A percentile compares a stretch with the other conserved stretches of the same genome.
phyloP scores from a whole-genome alignment of 2,329 filamentous ascomycete genomes.

The Sphaerulina populicola region DNA sequence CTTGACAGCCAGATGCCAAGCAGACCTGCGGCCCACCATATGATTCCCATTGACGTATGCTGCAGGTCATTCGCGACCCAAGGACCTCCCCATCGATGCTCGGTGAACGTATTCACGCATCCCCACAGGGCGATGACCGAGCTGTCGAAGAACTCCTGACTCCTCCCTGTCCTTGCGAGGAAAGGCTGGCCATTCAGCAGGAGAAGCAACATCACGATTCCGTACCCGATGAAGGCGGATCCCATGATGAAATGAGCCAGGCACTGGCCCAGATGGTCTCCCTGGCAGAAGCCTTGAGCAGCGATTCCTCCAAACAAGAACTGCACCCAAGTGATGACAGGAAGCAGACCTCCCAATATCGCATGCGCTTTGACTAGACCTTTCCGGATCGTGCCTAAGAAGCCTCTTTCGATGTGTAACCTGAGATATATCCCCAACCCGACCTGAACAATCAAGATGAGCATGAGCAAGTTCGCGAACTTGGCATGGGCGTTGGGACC shows the following conservation, averaged over 20 bases:
- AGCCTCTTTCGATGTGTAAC: conserved; percentile 76
- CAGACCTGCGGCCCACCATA: conserved; percentile 94
- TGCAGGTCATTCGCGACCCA: conserved; percentile 95
- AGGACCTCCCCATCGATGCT: conserved; percentile 81
- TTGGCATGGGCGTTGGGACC: conserved; percentile 68
- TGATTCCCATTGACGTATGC: conserved; percentile 97
- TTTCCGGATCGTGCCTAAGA: conserved; percentile 65
- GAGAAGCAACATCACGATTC: conserved; percentile 74
- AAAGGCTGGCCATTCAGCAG: conserved; percentile 82
- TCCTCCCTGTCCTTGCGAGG: conserved; percentile 72
- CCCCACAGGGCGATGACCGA: conserved; percentile 88
- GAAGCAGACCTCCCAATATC: conserved; percentile 77
- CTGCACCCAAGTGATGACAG: conserved; percentile 79
- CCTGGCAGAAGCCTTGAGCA: conserved; percentile 82
- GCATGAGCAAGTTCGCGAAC: conserved; percentile 73
- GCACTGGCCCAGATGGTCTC: conserved; percentile 85
- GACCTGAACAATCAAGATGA: conserved; percentile 69
- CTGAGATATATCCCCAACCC: conserved; percentile 77
- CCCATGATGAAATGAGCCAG: conserved; percentile 98
- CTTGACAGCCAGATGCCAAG: conserved; percentile 86
- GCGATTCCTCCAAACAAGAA: conserved; percentile 96
- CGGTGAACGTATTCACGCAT: conserved; percentile 95
- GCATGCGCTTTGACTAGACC: conserved; percentile 67
- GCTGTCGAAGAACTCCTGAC: conserved; percentile 95
- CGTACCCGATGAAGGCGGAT: conserved; percentile 89